phyloP scores from a whole-genome alignment of 768 basidiomycete species.

The Tylopilus intermedius region DNA sequence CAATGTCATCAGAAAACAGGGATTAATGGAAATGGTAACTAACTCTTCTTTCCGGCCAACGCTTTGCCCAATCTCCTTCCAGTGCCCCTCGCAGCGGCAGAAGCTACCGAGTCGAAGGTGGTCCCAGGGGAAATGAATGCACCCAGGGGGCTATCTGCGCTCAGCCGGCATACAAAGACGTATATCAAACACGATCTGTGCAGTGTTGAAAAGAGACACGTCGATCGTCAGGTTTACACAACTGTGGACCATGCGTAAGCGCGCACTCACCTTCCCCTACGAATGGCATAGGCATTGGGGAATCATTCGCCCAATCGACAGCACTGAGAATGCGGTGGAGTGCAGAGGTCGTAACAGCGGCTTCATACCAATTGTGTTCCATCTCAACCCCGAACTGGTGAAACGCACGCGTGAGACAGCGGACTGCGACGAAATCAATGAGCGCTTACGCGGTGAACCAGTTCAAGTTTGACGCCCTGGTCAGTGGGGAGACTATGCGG shows the following conservation, averaged over 20 bases:
- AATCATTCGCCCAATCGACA: conserved; percentile 92
- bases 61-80: conserved; percentile 17
- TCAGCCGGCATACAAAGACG: neutral
- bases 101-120: conserved; percentile 15
- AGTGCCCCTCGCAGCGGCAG: neutral
- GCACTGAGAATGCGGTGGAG: conserved; percentile 82
- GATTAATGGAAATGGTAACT: neutral
- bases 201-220: neutral
- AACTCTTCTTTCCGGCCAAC: conserved; percentile 10
- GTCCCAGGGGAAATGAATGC: conserved; percentile 24
- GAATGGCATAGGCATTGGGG: conserved; percentile 38
- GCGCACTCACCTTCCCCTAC: conserved; percentile 14
- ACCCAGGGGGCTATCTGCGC: conserved; percentile 15
- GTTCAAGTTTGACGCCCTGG: conserved; percentile 56
- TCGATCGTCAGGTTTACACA: conserved; percentile 4
- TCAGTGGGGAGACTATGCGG: conserved; percentile 60
- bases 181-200: neutral
- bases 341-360: conserved; percentile 66
- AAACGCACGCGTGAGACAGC: neutral
- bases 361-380: conserved; percentile 95
- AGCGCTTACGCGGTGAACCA: conserved; percentile 50
- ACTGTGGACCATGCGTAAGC: neutral
- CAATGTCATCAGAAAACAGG: neutral
- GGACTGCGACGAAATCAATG: neutral
- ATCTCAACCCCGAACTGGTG: conserved; percentile 83